Evolutionary conservation across 805 yeast species (phyloP).

Genomic region (Zygoascus flipseniorum): DNA sequence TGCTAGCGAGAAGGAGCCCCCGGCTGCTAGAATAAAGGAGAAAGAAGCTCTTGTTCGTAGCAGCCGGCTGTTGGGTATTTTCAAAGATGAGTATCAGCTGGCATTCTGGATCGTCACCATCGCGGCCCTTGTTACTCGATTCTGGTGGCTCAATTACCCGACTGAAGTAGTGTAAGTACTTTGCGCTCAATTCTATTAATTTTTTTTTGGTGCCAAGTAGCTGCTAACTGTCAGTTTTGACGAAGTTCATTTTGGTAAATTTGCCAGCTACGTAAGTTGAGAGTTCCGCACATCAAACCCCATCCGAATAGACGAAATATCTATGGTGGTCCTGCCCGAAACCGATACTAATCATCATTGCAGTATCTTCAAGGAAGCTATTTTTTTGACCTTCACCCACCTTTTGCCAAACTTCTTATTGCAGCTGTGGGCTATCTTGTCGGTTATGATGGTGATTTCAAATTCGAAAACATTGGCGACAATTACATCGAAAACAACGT

Average conservation of each 20-base stretch:
- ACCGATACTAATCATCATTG: too few relatives aligned
- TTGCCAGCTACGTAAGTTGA: slow-evolving; percentile 24
- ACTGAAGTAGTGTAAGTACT: slow-evolving; percentile 49
- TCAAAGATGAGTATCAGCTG: slow-evolving; percentile 1
- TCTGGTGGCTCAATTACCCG: slow-evolving; percentile 65
- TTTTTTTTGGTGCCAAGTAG: neutral
- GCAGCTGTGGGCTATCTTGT: slow-evolving; percentile 83
- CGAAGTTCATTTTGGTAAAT: slow-evolving; percentile 43
- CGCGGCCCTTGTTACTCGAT: slow-evolving; percentile 62
- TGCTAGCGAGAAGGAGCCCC: neutral
- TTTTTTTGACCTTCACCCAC: slow-evolving; percentile 96
- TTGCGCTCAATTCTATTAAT: neutral
- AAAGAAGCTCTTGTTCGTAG: neutral
- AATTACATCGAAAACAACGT: slow-evolving; percentile 68
- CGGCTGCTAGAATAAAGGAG: neutral
- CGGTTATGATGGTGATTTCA: slow-evolving; percentile 88
- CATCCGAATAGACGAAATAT: slow-evolving; percentile 6
- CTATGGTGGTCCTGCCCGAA: too few relatives aligned
- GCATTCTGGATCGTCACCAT: slow-evolving; percentile 43
- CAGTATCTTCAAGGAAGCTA: slow-evolving; percentile 78
- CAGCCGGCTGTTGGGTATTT: neutral
- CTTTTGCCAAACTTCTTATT: slow-evolving; percentile 88
- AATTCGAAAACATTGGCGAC: slow-evolving; percentile 85
- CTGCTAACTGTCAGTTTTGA: slow-evolving; percentile 20
- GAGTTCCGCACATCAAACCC: neutral